Evolutionary conservation across 768 basidiomycete genomes (phyloP), one percentile per base, ranked within the genome.

Genomic region (Harrya chromipes): DNA sequence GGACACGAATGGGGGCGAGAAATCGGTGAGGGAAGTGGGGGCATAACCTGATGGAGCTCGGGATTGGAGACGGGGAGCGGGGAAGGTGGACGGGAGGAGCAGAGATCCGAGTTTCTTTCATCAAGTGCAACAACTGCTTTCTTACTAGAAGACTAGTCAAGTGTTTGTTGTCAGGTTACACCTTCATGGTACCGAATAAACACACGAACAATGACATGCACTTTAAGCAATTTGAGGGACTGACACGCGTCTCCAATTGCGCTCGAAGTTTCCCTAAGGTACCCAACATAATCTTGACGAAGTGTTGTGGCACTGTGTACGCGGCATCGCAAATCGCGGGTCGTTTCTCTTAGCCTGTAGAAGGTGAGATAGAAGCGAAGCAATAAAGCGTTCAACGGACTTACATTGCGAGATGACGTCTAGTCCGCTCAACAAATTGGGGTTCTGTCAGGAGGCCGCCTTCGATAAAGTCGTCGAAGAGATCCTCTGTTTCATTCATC

Each of bases 1-100:
- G 50, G 57, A 21, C 55, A 57, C 1, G 50, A 57, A 19, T 16
- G 6, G 1, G 50, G 36, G 13, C 55, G 47, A 40, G 39, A 2
- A 23, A 42, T 44, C 29, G 10, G n/a, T 12, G 10, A 1, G 4
- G 17, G 6, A 11, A 13, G 31, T 12, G 13, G 6, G 11, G 27
- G 27, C 8, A 38, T 9, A 13, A 27, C 19, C 4, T 1, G 14
- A 11, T 2, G 29, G 7, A 9, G 23, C 17, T 6, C 45, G 26
- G 27, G n/a, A 14, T 21, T 20, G 14, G 7, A 16, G 3, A 10
- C 23, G 13, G 4, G 10, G 6, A 14, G 24, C 23, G 19, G 40
- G 19, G 10, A n/a, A 21, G 16, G 10, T 19, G 13, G 17, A 19
- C 17, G 12, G 26, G 23, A 27, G 3, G 23, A 1, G 21, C 16